phyloP scores from a whole-genome alignment of 306 rosid genomes.

The Benincasa hispida region DNA sequence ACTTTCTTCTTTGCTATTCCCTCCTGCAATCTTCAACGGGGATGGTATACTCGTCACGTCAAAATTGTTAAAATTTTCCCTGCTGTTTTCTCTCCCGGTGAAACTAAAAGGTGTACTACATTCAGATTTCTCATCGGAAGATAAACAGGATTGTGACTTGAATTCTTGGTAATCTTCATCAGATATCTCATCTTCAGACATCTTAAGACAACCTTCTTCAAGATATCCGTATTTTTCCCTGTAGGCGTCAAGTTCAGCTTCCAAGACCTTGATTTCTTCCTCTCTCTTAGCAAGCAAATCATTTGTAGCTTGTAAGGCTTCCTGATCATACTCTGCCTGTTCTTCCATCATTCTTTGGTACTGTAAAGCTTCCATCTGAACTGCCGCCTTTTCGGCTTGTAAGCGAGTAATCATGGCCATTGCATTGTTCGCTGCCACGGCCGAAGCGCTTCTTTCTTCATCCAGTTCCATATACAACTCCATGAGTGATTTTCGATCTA shows the following conservation, averaged over 20 bases:
- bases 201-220: conserved; percentile 19
- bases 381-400: conserved; percentile 83
- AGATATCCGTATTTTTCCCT: conserved; percentile 45
- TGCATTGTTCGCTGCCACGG: conserved; percentile 91
- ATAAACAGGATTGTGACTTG: conserved; percentile 8
- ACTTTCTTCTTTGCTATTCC: not conserved
- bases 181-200: conserved; percentile 2
- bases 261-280: conserved; percentile 47
- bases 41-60: not conserved
- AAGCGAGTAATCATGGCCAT: conserved; percentile 97
- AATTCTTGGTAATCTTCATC: conserved; percentile 14
- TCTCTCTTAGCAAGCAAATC: conserved; percentile 61
- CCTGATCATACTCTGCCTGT: conserved; percentile 88
- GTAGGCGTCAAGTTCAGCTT: conserved; percentile 50
- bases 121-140: conserved; percentile 15
- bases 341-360: conserved; percentile 99
- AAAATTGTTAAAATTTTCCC: not conserved
- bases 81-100: conserved; percentile 16
- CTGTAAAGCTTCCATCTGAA: conserved; percentile 95
- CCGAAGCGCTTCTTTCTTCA: conserved; percentile 92
- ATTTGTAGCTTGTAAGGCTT: conserved; percentile 57
- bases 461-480: conserved; percentile 85
- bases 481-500: conserved; percentile 73
- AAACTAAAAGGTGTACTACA: conserved; percentile 11
- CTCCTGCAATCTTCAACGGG: not conserved